Evolutionary conservation across 83 land plant genomes (phyloP), one percentile per base, ranked within the genome.

Genomic region (Picea engelmannii): DNA sequence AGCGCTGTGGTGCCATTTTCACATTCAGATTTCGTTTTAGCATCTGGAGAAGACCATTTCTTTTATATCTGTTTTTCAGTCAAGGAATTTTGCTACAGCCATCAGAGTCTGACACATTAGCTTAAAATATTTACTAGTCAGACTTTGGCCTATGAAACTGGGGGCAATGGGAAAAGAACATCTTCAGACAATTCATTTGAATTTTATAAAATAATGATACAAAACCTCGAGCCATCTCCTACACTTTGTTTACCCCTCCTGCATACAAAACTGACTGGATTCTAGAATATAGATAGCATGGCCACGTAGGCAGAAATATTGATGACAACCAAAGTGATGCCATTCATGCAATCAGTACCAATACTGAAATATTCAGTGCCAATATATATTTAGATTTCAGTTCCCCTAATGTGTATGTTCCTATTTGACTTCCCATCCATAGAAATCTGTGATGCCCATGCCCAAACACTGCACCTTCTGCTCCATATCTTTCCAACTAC

Each of bases 21-120:
- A 95, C 96, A 74, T 80, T 82, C 35, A 82, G 71, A 82, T 95
- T 95, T 61, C 98, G 87, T 81, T 91, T 94, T 74, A 95, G 91
- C 98, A 95, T 95, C 21, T 90, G 96, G 68, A 95, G 74, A 27
- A 95, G 90, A 23, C 98, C 98, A 84, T 96, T 96, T 16, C 98
- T 88, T 89, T 92, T 96, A 84, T 96, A 96, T 70, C 97, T 96
- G 74, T 55, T 23, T 38, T 63, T 69, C 66, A 58, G 63, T 67
- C 38, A 47, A 80, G 83, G 71, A 83, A 69, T 24, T 60, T 21
- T 69, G 9, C 23, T 40, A 24, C 27, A 20, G 73, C 58, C 7
- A 63, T 16, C 21, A 17, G 27, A 42, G n/a, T 55, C 49, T 23
- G 27, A 63, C 27, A 4, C 40, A 74, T 82, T 65, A 76, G 20